These are phyloP conservation scores for Ophiostoma australiae DNA, from an alignment of 2,329 filamentous ascomycete species.

Conservation along the genomic window DNA sequence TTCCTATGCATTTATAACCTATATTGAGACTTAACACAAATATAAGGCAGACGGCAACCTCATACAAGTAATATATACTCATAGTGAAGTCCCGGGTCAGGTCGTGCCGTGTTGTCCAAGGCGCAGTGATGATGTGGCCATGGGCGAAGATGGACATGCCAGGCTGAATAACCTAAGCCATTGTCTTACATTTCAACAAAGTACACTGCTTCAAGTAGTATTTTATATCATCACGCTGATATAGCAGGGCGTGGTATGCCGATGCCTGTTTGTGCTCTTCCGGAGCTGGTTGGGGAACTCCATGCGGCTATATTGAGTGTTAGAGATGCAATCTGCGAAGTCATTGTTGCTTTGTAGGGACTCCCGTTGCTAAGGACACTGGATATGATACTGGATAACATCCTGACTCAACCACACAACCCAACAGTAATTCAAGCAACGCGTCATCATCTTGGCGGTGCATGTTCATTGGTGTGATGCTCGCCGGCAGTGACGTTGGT, in stretches of 20 bases:
- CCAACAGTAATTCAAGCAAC: background rate
- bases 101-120: background rate
- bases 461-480: conserved; percentile 3
- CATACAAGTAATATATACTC: background rate
- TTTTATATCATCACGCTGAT: background rate
- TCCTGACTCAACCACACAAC: background rate
- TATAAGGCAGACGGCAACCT: background rate
- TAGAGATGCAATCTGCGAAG: background rate
- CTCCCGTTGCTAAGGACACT: background rate
- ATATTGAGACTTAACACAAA: background rate
- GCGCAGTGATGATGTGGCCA: conserved; percentile 10
- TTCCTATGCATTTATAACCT: background rate
- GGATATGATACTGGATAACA: background rate
- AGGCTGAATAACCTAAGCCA: background rate
- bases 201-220: background rate
- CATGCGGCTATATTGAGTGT: background rate
- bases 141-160: background rate
- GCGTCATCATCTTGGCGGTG: background rate
- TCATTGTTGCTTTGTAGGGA: background rate
- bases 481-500: background rate
- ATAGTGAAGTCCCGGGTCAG: background rate
- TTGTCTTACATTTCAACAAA: background rate
- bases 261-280: background rate
- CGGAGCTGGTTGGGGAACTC: conserved; percentile 8
- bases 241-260: background rate